Conservation (phyloP, 495 filamentous ascomycete species). For the Daldinia concentrica region DNA sequence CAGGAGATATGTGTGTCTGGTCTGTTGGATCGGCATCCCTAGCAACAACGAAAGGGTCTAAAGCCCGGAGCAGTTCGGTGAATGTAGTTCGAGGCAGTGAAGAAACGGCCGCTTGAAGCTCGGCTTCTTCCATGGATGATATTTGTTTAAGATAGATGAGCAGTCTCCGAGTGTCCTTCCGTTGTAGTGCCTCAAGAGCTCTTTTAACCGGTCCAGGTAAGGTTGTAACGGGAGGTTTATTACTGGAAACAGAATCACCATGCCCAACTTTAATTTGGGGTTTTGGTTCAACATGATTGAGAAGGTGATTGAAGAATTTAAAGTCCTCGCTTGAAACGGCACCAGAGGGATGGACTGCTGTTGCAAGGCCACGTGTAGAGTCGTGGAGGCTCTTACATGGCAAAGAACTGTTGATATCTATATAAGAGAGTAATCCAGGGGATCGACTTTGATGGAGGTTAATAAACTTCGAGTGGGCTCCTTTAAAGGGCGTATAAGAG, state of each 20-base stretch:
- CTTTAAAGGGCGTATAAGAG: slow-evolving; percentile 23
- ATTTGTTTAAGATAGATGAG: slow-evolving; percentile 29
- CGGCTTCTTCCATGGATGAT: slow-evolving; percentile 12
- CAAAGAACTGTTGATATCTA: not conserved
- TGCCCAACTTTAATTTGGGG: not conserved
- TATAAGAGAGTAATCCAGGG: slow-evolving; percentile 1
- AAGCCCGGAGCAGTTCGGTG: slow-evolving; percentile 49
- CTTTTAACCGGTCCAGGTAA: slow-evolving; percentile 20
- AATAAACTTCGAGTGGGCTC: slow-evolving; percentile 34
- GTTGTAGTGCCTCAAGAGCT: slow-evolving; percentile 32
- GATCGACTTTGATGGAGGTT: slow-evolving; percentile 32
- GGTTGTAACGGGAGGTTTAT: not conserved
- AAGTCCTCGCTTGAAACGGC: slow-evolving; percentile 7
- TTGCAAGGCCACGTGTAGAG: slow-evolving; percentile 3
- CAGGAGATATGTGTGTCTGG: slow-evolving; percentile 32
- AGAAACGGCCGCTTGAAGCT: slow-evolving; percentile 23
- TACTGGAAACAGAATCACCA: not conserved
- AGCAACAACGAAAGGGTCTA: slow-evolving; percentile 47
- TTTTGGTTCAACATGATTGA: not conserved
- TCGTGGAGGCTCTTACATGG: not conserved
- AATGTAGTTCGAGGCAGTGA: slow-evolving; percentile 47
- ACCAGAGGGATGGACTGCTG: not conserved
- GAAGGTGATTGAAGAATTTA: slow-evolving; percentile 16
- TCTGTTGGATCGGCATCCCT: slow-evolving; percentile 41
- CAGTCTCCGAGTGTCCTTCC: slow-evolving; percentile 33